Percentiles rank a stretch among this genome's conserved stretches.
phyloP scores from a whole-genome alignment of 2,329 filamentous ascomycete genomes.

The Cordyceps pruinosa region DNA sequence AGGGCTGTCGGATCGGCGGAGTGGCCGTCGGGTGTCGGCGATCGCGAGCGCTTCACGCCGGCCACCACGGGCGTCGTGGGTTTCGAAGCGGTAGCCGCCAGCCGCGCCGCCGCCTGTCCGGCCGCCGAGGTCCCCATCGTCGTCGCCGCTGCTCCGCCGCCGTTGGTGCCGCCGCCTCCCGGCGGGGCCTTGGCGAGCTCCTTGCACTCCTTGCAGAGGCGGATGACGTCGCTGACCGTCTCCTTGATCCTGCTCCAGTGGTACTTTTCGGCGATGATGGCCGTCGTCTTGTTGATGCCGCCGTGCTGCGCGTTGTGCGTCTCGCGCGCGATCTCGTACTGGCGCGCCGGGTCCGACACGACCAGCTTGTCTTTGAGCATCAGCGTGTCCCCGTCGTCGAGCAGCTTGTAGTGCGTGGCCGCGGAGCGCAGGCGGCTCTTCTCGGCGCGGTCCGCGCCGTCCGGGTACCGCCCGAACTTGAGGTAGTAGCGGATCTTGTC shows the following conservation, averaged over 20 bases:
- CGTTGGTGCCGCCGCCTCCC: constrained; percentile 14
- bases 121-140: constrained; percentile 11
- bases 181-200: constrained; percentile 61
- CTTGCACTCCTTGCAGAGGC: constrained; percentile 85
- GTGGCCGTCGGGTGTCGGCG: not conserved
- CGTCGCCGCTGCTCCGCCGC: constrained; percentile 17
- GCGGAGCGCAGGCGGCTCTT: constrained; percentile 91
- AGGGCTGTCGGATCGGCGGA: not conserved
- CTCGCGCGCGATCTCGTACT: constrained; percentile 80
- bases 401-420: constrained; percentile 88
- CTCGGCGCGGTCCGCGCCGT: constrained; percentile 87
- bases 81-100: constrained; percentile 20
- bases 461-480: constrained; percentile 88
- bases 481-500: constrained; percentile 98
- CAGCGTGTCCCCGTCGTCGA: constrained; percentile 66
- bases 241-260: constrained; percentile 99
- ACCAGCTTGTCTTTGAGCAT: constrained; percentile 99
- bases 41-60: constrained; percentile 10
- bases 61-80: constrained; percentile 23
- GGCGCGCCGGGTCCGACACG: constrained; percentile 78
- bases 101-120: not conserved
- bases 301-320: constrained; percentile 73
- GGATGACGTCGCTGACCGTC: constrained; percentile 89
- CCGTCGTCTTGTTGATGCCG: constrained; percentile 97
- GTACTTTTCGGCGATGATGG: constrained; percentile 85